Base-by-base conservation (phyloP, 169 alveolate genomes). In the Plasmodium gallinaceum region DNA sequence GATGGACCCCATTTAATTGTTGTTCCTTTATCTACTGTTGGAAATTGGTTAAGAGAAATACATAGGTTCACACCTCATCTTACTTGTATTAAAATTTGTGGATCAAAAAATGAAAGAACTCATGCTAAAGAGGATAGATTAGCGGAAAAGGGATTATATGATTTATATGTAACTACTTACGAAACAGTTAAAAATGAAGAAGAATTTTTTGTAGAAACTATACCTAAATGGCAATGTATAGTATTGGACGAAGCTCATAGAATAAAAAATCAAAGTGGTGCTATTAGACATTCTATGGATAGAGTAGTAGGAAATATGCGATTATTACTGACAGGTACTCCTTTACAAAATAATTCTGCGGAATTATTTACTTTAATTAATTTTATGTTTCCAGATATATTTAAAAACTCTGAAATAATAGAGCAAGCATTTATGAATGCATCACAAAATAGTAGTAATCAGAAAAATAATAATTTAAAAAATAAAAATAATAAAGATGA, bases 181-280 rank as follows among this genome's bases (percentile, higher is more conserved):
- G 99, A 97, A 94, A 96, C 98, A 18, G 98, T 96, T 32, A 95
- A 92, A 92, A 94, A 95, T 92, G 98, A 95, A 64, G 99, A 97
- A 94, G 96, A 92, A 45, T 95, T 97, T 85, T 95, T 95, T 60
- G 97, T 94, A 60, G 97, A 96, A 74, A 94, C 96, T 0, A 90
- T 95, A 24, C 95, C 95, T 60, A 62, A 96, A 14, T 98, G 99
- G 99, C 98, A 96, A 89, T 97, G 99, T 88, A 97, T 98, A 95
- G 97, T 97, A 16, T 93, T 97, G 61, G 99, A 98, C 92, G 99
- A 99, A 95, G 99, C 99, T 43, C 99, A 99, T 90, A 98, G 99
- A 70, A 98, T 98, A 78, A 99, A 99, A 97, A 99, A 98, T 78
- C 98, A 97, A 65, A 88, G 97, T 18, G 98, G 98, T 32, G 96